Base-by-base conservation (phyloP, 371 early-diverging fungal species). In the Funneliformis caledonium region DNA sequence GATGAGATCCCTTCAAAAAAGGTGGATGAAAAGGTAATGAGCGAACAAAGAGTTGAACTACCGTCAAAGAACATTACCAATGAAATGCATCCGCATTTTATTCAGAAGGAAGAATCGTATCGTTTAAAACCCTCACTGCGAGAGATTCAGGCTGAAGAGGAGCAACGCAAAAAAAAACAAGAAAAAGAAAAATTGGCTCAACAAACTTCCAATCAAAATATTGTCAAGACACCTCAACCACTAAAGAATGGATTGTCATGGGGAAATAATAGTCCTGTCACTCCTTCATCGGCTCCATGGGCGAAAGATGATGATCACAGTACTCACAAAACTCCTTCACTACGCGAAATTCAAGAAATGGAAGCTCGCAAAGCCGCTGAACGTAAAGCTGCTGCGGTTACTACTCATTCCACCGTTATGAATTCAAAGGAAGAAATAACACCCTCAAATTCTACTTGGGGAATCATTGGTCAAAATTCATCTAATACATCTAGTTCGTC, bases 291-390 rank as follows among this genome's bases (percentile, higher is more conserved):
- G 12, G 83, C 85, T 10, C 86, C 88, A 14, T 90, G 88, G 88
- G 84, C 86, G 64, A 85, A 84, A 37, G 84, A 82, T 60, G 83
- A 56, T 48, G 56, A 45, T 31, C 85, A 61, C 73, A n/a, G 47
- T 33, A 22, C 64, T 62, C 72, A 60, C 22, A 82, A 73, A 43
- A 45, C 73, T 22, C 87, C 88, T n/a, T 89, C 89, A n/a, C 78
- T 89, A 43, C 90, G 91, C 48, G 92, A 91, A 82, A 91, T 91
- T 59, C 92, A 92, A 83, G 91, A 90, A 60, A 85, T 90, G 85
- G 92, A 92, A 82, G 89, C 89, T 37, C 88, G 87, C 78, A 86
- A 89, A 81, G 86, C 89, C 14, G 88, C 88, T 67, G 81, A 83
- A 12, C 80, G 84, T 14, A 87, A 83, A 68, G 83, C 84, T 31